phyloP scores from a whole-genome alignment of 371 early-diverging fungal genomes.

The Rhizopus stolonifer region DNA sequence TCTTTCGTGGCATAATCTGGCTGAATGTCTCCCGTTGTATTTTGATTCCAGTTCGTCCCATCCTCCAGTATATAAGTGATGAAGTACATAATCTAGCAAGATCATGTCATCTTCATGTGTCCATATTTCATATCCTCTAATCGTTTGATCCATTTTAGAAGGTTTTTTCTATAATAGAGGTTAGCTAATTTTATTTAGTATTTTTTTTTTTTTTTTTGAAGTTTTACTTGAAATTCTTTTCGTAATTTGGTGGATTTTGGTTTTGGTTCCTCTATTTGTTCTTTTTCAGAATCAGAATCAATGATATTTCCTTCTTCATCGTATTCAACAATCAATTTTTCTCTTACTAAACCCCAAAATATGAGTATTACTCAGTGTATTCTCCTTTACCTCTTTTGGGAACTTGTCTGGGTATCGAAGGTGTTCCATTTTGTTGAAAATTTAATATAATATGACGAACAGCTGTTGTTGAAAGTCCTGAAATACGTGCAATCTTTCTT shows the following conservation, averaged over 20 bases:
- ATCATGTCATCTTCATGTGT: conserved; percentile 30
- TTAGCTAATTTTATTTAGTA: too few species aligned
- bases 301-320: conserved; percentile 46
- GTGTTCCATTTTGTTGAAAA: conserved; percentile 40
- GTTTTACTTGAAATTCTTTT: conserved; percentile 1
- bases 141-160: conserved; percentile 37
- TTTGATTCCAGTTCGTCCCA: conserved; percentile 26
- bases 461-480: conserved; percentile 45
- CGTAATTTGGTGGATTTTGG: not conserved
- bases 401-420: conserved; percentile 37
- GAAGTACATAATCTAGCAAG: conserved; percentile 23
- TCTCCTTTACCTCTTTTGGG: conserved; percentile 40
- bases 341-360: too few species aligned
- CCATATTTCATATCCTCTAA: conserved; percentile 43
- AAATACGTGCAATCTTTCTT: conserved; percentile 40
- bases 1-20: conserved; percentile 26
- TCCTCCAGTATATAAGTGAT: conserved; percentile 22
- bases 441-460: conserved; percentile 47
- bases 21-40: conserved; percentile 26
- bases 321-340: conserved; percentile 47
- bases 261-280: conserved; percentile 5
- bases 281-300: conserved; percentile 32
- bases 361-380: too few species aligned
- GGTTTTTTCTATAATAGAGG: conserved; percentile 1
- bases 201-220: too few species aligned